Evolutionary conservation across 1,284 basidiomycete genomes (phyloP).

Genomic region (Cryptococcus wingfieldii): DNA sequence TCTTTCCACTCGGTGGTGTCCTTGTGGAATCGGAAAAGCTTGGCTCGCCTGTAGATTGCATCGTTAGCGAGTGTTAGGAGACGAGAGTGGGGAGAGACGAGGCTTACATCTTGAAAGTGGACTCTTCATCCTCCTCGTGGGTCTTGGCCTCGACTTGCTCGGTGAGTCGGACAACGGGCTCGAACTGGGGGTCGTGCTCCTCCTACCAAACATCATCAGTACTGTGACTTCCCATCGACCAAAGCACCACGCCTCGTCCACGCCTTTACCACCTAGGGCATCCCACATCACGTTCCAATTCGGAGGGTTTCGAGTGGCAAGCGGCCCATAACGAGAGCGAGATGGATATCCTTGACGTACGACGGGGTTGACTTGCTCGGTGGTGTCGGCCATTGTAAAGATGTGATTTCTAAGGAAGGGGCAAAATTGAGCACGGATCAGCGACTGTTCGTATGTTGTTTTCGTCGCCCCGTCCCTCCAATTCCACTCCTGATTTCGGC

Average conservation of each 20-base stretch:
- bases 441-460: neutral
- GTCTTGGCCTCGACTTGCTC: conserved; percentile 89
- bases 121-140: conserved; percentile 88
- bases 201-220: conserved; percentile 43
- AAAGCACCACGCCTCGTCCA: too few relatives aligned
- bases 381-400: conserved; percentile 1
- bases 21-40: conserved; percentile 93
- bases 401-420: neutral
- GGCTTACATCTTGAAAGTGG: conserved; percentile 86
- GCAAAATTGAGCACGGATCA: conserved; percentile 6
- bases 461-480: neutral
- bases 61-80: neutral
- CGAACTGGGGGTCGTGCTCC: conserved; percentile 85
- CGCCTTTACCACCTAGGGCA: neutral
- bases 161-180: conserved; percentile 96
- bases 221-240: neutral
- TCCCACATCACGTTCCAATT: neutral
- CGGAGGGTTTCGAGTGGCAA: neutral
- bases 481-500: neutral
- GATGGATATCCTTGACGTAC: neutral
- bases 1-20: conserved; percentile 83
- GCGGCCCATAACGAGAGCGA: neutral
- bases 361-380: neutral
- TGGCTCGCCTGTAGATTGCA: conserved; percentile 71
- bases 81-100: neutral